These are phyloP conservation scores for Biscutella auriculata DNA, from an alignment of 441 rosid genomes.

Conservation along the genomic window DNA sequence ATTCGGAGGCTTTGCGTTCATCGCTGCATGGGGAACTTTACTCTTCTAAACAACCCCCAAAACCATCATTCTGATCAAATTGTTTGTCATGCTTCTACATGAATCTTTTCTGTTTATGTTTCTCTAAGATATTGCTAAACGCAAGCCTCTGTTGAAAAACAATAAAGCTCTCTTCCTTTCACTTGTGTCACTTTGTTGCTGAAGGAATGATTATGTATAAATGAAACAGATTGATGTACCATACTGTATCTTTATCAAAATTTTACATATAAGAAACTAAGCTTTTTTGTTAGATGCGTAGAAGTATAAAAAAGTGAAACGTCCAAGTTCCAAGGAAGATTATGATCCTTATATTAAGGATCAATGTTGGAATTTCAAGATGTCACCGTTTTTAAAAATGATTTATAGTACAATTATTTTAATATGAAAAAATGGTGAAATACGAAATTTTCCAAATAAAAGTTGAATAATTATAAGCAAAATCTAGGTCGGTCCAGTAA, in stretches of 20 bases:
- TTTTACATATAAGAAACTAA: too few relatives aligned
- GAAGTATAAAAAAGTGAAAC: too few relatives aligned
- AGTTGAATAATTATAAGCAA: too few relatives aligned
- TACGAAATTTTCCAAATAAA: too few relatives aligned
- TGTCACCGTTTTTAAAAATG: too few relatives aligned
- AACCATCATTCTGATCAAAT: not conserved
- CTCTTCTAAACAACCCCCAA: slow-evolving; percentile 37
- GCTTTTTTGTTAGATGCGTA: too few relatives aligned
- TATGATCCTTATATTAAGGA: too few relatives aligned
- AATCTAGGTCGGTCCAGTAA: too few relatives aligned
- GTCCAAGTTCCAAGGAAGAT: too few relatives aligned
- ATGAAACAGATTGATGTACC: not conserved
- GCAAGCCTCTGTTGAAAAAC: not conserved
- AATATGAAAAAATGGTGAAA: too few relatives aligned
- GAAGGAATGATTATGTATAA: not conserved
- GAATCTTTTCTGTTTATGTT: not conserved
- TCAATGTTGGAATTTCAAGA: too few relatives aligned
- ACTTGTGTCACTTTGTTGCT: not conserved
- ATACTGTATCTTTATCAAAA: not conserved
- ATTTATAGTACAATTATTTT: too few relatives aligned
- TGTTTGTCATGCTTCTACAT: not conserved
- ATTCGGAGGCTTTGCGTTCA: slow-evolving; percentile 72
- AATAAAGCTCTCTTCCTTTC: not conserved
- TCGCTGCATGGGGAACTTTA: slow-evolving; percentile 81
- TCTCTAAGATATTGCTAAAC: not conserved